Conservation (phyloP, 2,329 filamentous ascomycete species). For the Fusarium fracticaudum region DNA sequence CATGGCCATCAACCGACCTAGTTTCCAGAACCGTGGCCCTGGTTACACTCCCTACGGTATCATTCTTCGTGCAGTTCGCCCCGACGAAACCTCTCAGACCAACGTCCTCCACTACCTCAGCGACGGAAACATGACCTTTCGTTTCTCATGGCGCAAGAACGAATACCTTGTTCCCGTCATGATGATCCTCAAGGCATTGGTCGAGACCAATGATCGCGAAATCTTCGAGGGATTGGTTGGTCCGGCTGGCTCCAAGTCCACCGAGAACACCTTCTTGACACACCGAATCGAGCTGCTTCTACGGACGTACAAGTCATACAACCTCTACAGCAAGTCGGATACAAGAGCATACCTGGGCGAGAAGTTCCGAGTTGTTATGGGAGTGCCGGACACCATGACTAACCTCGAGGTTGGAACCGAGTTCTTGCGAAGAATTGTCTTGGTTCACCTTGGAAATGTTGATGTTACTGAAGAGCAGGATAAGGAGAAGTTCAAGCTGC, state of each 20-base stretch:
- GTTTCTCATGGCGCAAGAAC: slow-evolving; percentile 97
- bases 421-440: slow-evolving; percentile 87
- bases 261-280: slow-evolving; percentile 90
- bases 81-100: slow-evolving; percentile 98
- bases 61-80: slow-evolving; percentile 88
- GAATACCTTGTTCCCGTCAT: slow-evolving; percentile 96
- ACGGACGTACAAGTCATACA: slow-evolving; percentile 92
- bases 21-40: slow-evolving; percentile 86
- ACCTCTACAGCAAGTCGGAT: slow-evolving; percentile 81
- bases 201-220: slow-evolving; percentile 95
- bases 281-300: slow-evolving; percentile 93
- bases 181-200: slow-evolving; percentile 95
- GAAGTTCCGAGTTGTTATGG: slow-evolving; percentile 90
- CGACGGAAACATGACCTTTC: slow-evolving; percentile 95
- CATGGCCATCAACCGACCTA: slow-evolving; percentile 90
- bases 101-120: slow-evolving; percentile 96
- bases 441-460: slow-evolving; percentile 89
- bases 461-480: slow-evolving; percentile 87
- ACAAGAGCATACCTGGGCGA: slow-evolving; percentile 88
- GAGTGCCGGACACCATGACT: slow-evolving; percentile 83
- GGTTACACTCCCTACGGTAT: slow-evolving; percentile 92
- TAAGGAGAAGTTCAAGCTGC: slow-evolving; percentile 90
- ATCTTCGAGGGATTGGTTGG: slow-evolving; percentile 96
- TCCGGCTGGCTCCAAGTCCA: slow-evolving; percentile 76
- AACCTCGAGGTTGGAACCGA: slow-evolving; percentile 92